Conservation (phyloP, 2,329 filamentous ascomycete genomes). For the Rachicladosporium sp. region DNA sequence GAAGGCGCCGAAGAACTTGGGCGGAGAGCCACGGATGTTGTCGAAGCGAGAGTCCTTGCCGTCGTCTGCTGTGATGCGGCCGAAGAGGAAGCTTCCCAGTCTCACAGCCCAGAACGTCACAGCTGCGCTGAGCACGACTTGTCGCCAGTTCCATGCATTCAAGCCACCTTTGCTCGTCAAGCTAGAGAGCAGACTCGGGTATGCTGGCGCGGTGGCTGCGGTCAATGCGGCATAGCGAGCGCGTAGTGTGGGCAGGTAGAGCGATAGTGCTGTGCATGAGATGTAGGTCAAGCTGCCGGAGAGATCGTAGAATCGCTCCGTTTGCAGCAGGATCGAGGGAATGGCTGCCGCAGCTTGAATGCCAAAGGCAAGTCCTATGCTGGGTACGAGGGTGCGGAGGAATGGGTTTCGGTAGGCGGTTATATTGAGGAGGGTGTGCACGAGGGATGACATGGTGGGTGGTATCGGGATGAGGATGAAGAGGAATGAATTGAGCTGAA, state of each 20-base stretch:
- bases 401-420: slow-evolving; percentile 52
- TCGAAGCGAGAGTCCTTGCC: slow-evolving; percentile 51
- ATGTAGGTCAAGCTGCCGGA: slow-evolving; percentile 56
- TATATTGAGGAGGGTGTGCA: slow-evolving; percentile 42
- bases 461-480: not conserved
- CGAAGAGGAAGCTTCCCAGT: slow-evolving; percentile 52
- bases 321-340: slow-evolving; percentile 47
- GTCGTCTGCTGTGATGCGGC: slow-evolving; percentile 42
- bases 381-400: slow-evolving; percentile 49
- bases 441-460: slow-evolving; percentile 19
- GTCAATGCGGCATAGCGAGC: slow-evolving; percentile 38
- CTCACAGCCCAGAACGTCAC: slow-evolving; percentile 52
- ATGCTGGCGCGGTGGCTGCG: slow-evolving; percentile 29
- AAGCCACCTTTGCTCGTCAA: slow-evolving; percentile 30
- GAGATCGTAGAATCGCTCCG: slow-evolving; percentile 57
- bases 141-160: slow-evolving; percentile 48
- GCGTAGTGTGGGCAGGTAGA: slow-evolving; percentile 49
- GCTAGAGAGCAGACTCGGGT: slow-evolving; percentile 36
- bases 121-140: slow-evolving; percentile 40
- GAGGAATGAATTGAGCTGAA: not conserved
- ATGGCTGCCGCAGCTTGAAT: slow-evolving; percentile 51
- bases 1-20: slow-evolving; percentile 44
- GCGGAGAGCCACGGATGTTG: slow-evolving; percentile 38
- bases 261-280: slow-evolving; percentile 48
- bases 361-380: slow-evolving; percentile 49